Conservation (phyloP, 768 basidiomycete genomes). For the Cyclocybe cylindracea region DNA sequence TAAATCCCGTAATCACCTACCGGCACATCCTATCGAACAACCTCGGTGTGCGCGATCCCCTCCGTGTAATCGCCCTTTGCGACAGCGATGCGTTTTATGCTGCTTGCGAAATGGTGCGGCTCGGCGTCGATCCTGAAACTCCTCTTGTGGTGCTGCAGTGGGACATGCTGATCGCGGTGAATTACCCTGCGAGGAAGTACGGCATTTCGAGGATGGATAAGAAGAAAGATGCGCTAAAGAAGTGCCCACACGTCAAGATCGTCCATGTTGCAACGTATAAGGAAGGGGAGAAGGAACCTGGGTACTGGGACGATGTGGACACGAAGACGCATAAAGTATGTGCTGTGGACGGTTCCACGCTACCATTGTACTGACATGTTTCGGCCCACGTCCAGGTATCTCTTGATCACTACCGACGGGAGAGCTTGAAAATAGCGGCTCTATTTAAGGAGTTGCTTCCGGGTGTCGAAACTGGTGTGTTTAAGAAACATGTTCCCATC, state of each 20-base stretch:
- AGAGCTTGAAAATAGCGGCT: constrained; percentile 83
- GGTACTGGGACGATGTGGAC: constrained; percentile 90
- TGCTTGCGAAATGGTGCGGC: constrained; percentile 83
- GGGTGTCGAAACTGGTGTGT: constrained; percentile 76
- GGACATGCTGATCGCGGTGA: constrained; percentile 90
- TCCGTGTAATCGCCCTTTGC: constrained; percentile 86
- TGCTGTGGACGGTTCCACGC: background rate
- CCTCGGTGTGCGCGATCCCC: constrained; percentile 70
- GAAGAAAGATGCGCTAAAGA: constrained; percentile 77
- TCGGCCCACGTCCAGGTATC: constrained; percentile 61
- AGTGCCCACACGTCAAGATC: constrained; percentile 80
- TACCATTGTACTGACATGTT: background rate
- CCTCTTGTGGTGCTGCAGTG: constrained; percentile 89
- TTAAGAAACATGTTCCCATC: background rate
- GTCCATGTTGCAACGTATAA: constrained; percentile 96
- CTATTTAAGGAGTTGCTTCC: constrained; percentile 82
- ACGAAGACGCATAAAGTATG: constrained; percentile 88
- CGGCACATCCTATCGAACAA: constrained; percentile 71
- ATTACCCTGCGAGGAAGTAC: constrained; percentile 90
- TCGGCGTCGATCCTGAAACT: constrained; percentile 56
- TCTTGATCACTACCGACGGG: constrained; percentile 88
- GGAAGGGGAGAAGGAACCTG: constrained; percentile 83
- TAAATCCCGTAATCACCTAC: constrained; percentile 73
- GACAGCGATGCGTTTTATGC: constrained; percentile 89
- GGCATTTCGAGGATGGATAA: constrained; percentile 94